These are phyloP conservation scores for Lunasporangiospora selenospora DNA, from an alignment of 192 early-diverging fungal genomes.

Conservation along the genomic window DNA sequence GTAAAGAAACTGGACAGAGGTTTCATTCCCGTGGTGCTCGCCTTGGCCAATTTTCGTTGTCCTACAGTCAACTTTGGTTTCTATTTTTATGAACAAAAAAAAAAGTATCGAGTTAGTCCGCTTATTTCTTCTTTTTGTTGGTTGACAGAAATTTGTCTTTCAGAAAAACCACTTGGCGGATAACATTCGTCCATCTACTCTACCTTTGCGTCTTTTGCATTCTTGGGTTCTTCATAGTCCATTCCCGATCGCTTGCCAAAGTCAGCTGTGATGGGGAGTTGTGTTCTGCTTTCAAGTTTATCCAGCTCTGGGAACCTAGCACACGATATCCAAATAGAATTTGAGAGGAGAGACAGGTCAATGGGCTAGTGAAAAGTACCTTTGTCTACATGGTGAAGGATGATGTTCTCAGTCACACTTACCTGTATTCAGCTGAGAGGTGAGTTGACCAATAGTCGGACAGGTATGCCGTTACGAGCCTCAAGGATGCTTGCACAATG, in stretches of 20 bases:
- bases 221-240: conserved; percentile 37
- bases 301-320: conserved; percentile 38
- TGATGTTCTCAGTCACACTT: neutral
- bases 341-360: no score
- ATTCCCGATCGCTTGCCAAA: conserved; percentile 41
- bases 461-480: conserved; percentile 35
- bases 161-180: no score
- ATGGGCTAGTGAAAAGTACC: neutral
- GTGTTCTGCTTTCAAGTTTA: conserved; percentile 35
- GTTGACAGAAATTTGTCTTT: no score
- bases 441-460: conserved; percentile 32
- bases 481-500: conserved; percentile 19
- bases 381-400: neutral
- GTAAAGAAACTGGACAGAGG: conserved; percentile 51
- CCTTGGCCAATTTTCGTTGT: conserved; percentile 53
- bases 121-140: no score
- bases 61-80: conserved; percentile 55
- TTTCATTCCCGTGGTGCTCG: conserved; percentile 56
- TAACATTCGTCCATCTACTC: no score
- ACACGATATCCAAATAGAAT: neutral
- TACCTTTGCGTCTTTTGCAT: conserved; percentile 34
- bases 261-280: conserved; percentile 15
- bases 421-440: conserved; percentile 39
- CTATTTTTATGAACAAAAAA: conserved; percentile 6
- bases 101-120: neutral